Evolutionary conservation across 352 stramenopile species (phyloP), one percentile per base, ranked within the genome.

Genomic region (Pythium volutum): DNA sequence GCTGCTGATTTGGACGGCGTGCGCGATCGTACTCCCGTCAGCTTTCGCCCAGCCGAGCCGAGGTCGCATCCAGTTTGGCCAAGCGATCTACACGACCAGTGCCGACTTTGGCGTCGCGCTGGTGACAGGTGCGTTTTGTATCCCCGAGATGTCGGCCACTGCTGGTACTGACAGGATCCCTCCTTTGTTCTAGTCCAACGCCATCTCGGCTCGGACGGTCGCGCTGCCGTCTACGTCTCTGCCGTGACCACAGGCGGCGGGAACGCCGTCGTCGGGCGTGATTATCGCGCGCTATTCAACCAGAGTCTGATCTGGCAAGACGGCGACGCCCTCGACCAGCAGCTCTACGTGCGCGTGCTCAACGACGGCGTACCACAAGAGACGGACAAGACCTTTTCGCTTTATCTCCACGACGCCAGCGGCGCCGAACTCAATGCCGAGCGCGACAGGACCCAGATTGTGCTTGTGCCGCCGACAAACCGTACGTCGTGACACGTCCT

Each of bases 241-340:
- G 80, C 76, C 15, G 18, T 47, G 1, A 64, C 77, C 27, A 63
- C 60, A 27, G 68, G 66, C 2, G 62, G 64, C 2, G 77, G 76
- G 11, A 84, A 75, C 25, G 79, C 79, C 9, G 64, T 88, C n/a
- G 59, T 76, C 20, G 76, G 75, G 0, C 62, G 68, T 11, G 78
- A 91, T 60, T 89, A 81, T 48, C 74, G 73, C 36, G 62, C 74
- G 4, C 49, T 88, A 7, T 87, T 76, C 60, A 91, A 91, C 59
- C 55, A 76, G 20, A 91, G 81, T 66, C 59, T 91, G n/a, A 70
- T 88, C 29, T 91, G 81, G 81, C 77, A 91, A 38, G 79, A 91
- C 56, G 76, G 81, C 22, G 79, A 89, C 39, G 75, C 85, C 54
- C 64, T 76, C 9, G 81, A 91, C 59, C 84, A 84, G 54, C 73